Evolutionary conservation across 805 yeast genomes (phyloP).

Genomic region (Candida lessepsii): DNA sequence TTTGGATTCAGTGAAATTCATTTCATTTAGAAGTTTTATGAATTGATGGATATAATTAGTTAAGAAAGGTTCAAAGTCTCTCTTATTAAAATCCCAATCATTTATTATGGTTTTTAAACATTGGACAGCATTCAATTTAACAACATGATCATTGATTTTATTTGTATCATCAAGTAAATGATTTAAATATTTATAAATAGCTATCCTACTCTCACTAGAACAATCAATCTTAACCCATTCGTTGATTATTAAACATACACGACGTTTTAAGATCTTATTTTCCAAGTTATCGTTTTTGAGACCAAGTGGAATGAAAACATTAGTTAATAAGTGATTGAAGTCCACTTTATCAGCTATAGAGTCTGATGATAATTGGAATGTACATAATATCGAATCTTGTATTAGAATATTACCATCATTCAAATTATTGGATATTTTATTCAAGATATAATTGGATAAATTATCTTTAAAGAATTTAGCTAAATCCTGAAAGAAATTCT

Average conservation of each 20-base stretch:
- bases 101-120: constrained; percentile 68
- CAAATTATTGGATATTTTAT: constrained; percentile 52
- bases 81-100: constrained; percentile 82
- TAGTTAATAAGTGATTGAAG: constrained; percentile 60
- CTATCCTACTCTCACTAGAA: constrained; percentile 53
- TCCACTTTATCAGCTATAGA: constrained; percentile 65
- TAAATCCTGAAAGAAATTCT: constrained; percentile 75
- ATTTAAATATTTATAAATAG: constrained; percentile 58
- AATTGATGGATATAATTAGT: constrained; percentile 49
- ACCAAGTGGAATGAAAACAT: constrained; percentile 68
- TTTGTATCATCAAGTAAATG: constrained; percentile 44
- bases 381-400: constrained; percentile 78
- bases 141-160: constrained; percentile 69
- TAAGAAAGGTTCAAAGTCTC: constrained; percentile 64
- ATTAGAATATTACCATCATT: constrained; percentile 49
- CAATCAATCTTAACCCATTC: constrained; percentile 80
- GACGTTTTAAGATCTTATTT: constrained; percentile 64
- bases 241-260: constrained; percentile 71
- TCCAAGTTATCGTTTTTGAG: constrained; percentile 45
- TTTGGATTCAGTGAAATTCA: constrained; percentile 71
- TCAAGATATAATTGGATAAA: constrained; percentile 53
- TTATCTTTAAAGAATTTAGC: constrained; percentile 59
- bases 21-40: constrained; percentile 47
- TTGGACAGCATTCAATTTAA: constrained; percentile 69
- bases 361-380: constrained; percentile 75